Evolutionary conservation across 2,329 filamentous ascomycete species (phyloP), one percentile per base, ranked within the genome.

Genomic region (Aspergillus transmontanensis): DNA sequence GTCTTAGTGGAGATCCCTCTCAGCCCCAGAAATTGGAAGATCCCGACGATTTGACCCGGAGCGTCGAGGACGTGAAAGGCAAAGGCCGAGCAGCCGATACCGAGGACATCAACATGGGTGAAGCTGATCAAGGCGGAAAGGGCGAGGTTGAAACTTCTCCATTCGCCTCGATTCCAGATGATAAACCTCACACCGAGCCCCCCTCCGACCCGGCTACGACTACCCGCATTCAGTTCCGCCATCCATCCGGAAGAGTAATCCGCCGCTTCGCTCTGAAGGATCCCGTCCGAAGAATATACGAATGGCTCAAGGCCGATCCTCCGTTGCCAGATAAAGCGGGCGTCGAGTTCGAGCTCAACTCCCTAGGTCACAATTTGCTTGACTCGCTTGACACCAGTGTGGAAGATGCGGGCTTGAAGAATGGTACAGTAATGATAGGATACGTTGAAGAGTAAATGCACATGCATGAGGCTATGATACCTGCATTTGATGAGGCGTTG

Each of bases 341-440:
- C 0, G 78, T 90, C 14, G 86, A 87, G 65, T 99, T 99, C 79
- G 94, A 98, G 76, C 85, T 99, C 68, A 93, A 95, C 76, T 87
- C 87, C 66, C 90, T 96, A 87, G 92, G 93, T 55, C 90, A 90
- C 74, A 95, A 99, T 72, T 80, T 99, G 63, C 90, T 97, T 48
- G 89, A 90, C 21, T 80, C 84, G 60, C 82, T 97, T 56, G 89
- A 93, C 55, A 81, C 85, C 67, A 92, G 88, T 0, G 91, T 99
- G 64, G 87, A 87, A 69, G 90, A 93, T 73, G 92, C 90, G 0
- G 93, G 94, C 0, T 79, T 99, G 71, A 96, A 95, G 82, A 94
- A 96, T 73, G 93, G 91, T 4, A 97, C 93, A 0, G 90, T 99
- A 9, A 97, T 97, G 92, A 90, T 99, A 69, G 95, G 97, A 77